phyloP scores from a whole-genome alignment of 768 basidiomycete genomes.

The Myochromella boudieri region DNA sequence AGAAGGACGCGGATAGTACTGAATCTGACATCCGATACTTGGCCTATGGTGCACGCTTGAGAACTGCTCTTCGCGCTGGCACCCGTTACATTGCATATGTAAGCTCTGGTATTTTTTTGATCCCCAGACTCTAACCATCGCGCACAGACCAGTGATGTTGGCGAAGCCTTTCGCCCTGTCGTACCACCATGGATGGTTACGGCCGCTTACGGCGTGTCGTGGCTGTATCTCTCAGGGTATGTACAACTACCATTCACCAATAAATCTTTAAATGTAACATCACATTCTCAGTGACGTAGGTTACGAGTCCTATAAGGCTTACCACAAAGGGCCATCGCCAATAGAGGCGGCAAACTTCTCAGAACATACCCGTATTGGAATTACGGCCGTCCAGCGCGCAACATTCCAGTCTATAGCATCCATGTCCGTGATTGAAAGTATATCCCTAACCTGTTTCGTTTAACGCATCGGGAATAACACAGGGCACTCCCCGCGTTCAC shows the following conservation, averaged over 20 bases:
- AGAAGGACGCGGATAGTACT: conserved; percentile 61
- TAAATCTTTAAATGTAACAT: neutral
- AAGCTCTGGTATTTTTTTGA: conserved; percentile 22
- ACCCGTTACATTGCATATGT: conserved; percentile 80
- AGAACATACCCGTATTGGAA: conserved; percentile 64
- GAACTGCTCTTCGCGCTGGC: conserved; percentile 71
- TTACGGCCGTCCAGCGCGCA: conserved; percentile 74
- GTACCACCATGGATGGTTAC: conserved; percentile 70
- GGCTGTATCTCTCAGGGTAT: conserved; percentile 71
- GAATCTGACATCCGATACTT: conserved; percentile 71
- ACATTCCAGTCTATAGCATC: conserved; percentile 82
- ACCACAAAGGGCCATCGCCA: conserved; percentile 63
- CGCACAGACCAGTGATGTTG: conserved; percentile 72
- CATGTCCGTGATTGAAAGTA: conserved; percentile 49
- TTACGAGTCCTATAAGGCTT: conserved; percentile 81
- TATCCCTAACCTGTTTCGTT: conserved; percentile 5
- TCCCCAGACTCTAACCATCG: conserved; percentile 12
- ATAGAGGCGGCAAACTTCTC: conserved; percentile 69
- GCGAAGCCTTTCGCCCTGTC: conserved; percentile 81
- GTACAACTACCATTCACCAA: conserved; percentile 11
- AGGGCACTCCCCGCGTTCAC: conserved; percentile 86
- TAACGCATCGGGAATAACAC: conserved; percentile 11
- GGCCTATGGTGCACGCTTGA: conserved; percentile 76
- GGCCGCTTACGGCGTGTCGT: conserved; percentile 79
- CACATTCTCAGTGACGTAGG: conserved; percentile 56